phyloP scores from a whole-genome alignment of 306 rosid genomes.

The Ceratonia siliqua region DNA sequence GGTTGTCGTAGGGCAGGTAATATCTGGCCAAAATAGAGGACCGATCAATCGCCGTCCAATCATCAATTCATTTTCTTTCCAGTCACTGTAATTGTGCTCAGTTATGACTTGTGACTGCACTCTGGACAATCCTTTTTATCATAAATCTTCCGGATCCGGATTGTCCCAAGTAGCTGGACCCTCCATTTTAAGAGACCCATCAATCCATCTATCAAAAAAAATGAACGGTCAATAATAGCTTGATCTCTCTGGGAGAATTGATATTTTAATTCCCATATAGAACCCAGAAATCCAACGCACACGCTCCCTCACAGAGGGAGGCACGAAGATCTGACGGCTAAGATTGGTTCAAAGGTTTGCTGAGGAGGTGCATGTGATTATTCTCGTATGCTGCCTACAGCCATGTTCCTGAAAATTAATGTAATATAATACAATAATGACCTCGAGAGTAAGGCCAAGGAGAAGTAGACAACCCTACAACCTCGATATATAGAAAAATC shows the following conservation, averaged over 20 bases:
- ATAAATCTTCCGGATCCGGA: neutral
- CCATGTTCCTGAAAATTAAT: neutral
- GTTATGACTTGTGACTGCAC: no score
- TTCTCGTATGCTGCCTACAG: neutral
- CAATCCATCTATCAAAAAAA: neutral
- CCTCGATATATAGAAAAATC: slow-evolving; percentile 40
- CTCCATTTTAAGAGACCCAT: neutral
- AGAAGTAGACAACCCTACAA: slow-evolving; percentile 36
- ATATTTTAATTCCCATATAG: neutral
- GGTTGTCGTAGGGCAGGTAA: neutral
- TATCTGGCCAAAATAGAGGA: neutral
- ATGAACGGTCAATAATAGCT: neutral
- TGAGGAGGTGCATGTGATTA: neutral
- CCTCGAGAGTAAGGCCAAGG: slow-evolving; percentile 29
- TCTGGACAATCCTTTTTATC: no score
- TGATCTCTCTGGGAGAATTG: neutral
- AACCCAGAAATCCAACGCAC: neutral
- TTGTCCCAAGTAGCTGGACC: neutral
- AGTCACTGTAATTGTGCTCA: no score
- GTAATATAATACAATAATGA: neutral
- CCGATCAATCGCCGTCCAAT: neutral
- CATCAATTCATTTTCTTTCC: neutral
- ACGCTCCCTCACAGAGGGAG: no score
- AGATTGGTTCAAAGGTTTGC: neutral
- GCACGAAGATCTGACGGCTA: no score